These are phyloP conservation scores for Globisporangium echinulatum DNA, from an alignment of 352 stramenopile genomes.

Conservation along the genomic window DNA sequence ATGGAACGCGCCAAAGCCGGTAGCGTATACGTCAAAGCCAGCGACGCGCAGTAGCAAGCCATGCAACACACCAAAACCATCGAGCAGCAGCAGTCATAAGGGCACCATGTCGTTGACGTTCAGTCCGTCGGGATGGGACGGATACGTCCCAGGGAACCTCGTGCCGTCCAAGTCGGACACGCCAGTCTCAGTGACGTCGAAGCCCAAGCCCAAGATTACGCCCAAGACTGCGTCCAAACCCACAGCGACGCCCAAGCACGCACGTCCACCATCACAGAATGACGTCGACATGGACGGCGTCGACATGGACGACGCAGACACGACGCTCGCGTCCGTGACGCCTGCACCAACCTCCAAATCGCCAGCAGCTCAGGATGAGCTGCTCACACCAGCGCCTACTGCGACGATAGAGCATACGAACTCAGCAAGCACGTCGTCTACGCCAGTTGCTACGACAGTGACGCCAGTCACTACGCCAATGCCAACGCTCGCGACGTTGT, in stretches of 20 bases:
- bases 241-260: neutral
- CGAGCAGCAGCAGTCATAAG: neutral
- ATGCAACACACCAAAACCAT: neutral
- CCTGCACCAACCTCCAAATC: constrained; percentile 5
- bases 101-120: constrained; percentile 7
- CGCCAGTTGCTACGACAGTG: neutral
- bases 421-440: neutral
- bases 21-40: neutral
- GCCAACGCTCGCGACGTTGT: neutral
- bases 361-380: neutral
- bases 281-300: neutral
- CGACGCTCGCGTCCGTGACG: neutral
- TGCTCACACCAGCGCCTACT: constrained; percentile 1
- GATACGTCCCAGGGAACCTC: constrained; percentile 6
- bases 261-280: too few relatives aligned
- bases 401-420: constrained; percentile 4
- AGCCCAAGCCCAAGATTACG: neutral
- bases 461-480: neutral
- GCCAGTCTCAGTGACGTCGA: neutral
- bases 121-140: constrained; percentile 6
- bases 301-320: neutral
- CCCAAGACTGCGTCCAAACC: neutral
- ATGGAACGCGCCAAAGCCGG: neutral
- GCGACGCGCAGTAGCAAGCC: neutral
- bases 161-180: constrained; percentile 1